Percentiles rank a stretch among this genome's conserved stretches.
Evolutionary conservation across 2,329 filamentous ascomycete species (phyloP).

Genomic region (Ophiostoma triangulosporum): DNA sequence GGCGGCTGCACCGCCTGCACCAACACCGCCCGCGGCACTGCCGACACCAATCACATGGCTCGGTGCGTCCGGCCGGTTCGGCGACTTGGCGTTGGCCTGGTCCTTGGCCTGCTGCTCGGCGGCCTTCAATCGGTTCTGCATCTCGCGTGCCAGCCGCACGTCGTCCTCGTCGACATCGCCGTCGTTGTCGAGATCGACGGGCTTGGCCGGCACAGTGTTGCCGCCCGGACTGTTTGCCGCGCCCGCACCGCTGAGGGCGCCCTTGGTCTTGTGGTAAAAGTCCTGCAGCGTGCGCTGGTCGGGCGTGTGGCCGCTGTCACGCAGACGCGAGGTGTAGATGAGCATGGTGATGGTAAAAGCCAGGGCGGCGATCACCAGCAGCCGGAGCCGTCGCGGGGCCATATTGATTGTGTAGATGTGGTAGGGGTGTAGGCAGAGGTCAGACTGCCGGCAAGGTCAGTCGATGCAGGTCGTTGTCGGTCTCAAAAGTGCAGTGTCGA

Average conservation of each 20-base stretch:
- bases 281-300: conserved; percentile 31
- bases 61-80: conserved; percentile 45
- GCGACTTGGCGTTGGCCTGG: conserved; percentile 51
- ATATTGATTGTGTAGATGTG: conserved; percentile 4
- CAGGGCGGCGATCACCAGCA: conserved; percentile 51
- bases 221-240: conserved; percentile 20
- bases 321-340: conserved; percentile 55
- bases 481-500: neutral
- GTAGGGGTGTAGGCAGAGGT: neutral
- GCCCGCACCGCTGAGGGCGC: conserved; percentile 27
- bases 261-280: conserved; percentile 47
- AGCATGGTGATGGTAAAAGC: conserved; percentile 53
- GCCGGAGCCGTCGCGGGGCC: conserved; percentile 59
- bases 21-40: conserved; percentile 36
- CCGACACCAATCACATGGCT: conserved; percentile 45
- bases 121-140: conserved; percentile 49
- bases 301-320: conserved; percentile 34
- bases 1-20: conserved; percentile 18
- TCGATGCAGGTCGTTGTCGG: neutral
- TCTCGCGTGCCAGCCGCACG: conserved; percentile 35
- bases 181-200: conserved; percentile 39
- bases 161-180: conserved; percentile 44
- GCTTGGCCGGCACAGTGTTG: conserved; percentile 22
- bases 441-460: neutral
- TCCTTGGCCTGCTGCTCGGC: conserved; percentile 58